Percentiles rank a stretch among this genome's conserved stretches.
phyloP scores from a whole-genome alignment of 176 grass and related monocot genomes.

The Themeda triandra region DNA sequence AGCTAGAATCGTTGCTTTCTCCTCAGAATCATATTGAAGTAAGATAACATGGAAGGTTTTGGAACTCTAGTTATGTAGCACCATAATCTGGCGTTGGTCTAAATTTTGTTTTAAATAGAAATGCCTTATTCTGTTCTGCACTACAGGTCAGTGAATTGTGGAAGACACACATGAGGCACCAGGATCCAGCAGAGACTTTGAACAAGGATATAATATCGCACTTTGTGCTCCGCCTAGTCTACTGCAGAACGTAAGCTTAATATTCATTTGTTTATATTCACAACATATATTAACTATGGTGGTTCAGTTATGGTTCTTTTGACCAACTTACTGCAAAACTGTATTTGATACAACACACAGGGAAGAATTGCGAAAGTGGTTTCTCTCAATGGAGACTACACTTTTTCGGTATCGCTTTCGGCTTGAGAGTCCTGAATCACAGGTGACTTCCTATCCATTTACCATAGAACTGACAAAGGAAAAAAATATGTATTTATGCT shows the following conservation, averaged over 20 bases:
- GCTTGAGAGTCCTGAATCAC: slow-evolving; percentile 72
- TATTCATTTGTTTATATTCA: background rate
- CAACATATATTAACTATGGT: background rate
- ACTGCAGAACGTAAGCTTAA: slow-evolving; percentile 86
- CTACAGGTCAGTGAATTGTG: too few relatives aligned
- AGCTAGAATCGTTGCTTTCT: background rate
- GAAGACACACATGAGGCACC: too few relatives aligned
- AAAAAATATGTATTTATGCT: slow-evolving; percentile 3
- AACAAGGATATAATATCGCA: too few relatives aligned
- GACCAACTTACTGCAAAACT: background rate
- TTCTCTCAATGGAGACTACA: slow-evolving; percentile 90
- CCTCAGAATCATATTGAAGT: background rate
- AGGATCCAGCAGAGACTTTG: too few relatives aligned
- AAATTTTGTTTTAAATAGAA: background rate
- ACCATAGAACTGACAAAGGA: background rate
- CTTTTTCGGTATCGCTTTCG: slow-evolving; percentile 83
- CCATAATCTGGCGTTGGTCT: background rate
- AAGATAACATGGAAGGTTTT: background rate
- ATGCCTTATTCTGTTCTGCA: background rate
- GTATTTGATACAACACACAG: slow-evolving; percentile 25
- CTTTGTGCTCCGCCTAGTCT: slow-evolving; percentile 93
- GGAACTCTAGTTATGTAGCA: background rate
- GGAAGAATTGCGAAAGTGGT: slow-evolving; percentile 94
- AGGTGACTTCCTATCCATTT: slow-evolving; percentile 50
- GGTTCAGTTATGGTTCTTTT: slow-evolving; percentile 5